Evolutionary conservation across 768 basidiomycete species (phyloP), one percentile per base, ranked within the genome.

Genomic region (Chalciporus piperatus): DNA sequence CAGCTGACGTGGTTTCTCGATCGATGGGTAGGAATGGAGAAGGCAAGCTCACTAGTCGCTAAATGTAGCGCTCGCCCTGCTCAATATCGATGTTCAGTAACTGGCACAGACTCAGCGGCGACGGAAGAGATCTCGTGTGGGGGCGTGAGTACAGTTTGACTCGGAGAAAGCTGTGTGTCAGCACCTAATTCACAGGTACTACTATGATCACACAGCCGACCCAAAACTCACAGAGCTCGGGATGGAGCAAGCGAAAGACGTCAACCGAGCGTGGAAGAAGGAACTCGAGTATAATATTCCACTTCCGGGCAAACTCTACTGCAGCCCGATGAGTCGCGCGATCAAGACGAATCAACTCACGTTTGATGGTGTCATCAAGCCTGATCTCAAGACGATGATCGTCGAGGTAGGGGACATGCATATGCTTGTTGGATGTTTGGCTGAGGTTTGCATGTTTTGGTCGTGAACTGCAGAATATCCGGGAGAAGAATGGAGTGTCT

Each of bases 71-170:
- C n/a, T 47, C 52, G 41, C 23, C 51, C 37, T 22, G 6, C 27
- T 54, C 13, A 55, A 16, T 23, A 20, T 41, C 3, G 45, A 19
- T 17, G 17, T 20, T 25, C 13, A 44, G 6, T 43, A 84, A 83
- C 56, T 89, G 82, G 81, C 72, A 82, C 0, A 83, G 74, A 60
- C 64, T 81, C 1, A 69, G 84, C 33, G 83, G 82, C 2, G 84
- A 91, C 52, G 85, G 74, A n/a, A n/a, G n/a, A 16, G 79, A 84
- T 42, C 64, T 88, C 8, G 70, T 70, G 10, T 92, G 89, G 89
- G 89, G 89, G 14, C 89, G 85, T 86, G 58, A 64, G 85, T 78
- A 14, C n/a, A 37, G 3, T n/a, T 14, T n/a, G 35, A 37, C 16
- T n/a, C 6, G 14, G n/a, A 16, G 16, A 3, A n/a, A 37, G 6